A percentile compares a stretch with the other conserved stretches of the same genome.
These are phyloP conservation scores for Epithele typhae DNA, from an alignment of 768 basidiomycete species.

Conservation along the genomic window DNA sequence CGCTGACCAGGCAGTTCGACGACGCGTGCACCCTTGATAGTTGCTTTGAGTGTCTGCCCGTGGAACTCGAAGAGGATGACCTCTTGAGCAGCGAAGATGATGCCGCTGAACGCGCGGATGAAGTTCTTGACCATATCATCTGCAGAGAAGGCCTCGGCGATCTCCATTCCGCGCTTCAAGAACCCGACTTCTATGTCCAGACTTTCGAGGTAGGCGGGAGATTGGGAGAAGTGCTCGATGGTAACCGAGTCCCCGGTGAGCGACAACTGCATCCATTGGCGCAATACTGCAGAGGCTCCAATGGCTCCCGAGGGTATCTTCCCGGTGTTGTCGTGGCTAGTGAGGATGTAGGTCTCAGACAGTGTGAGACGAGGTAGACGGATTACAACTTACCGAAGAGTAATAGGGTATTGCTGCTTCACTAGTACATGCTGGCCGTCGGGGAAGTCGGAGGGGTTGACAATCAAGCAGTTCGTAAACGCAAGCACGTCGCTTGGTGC, in stretches of 20 bases:
- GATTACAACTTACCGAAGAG: constrained; percentile 53
- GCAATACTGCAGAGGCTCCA: constrained; percentile 72
- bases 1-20: constrained; percentile 64
- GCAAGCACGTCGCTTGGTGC: constrained; percentile 45
- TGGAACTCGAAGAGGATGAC: constrained; percentile 84
- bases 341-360: not conserved
- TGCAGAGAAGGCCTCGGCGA: constrained; percentile 70
- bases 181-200: constrained; percentile 81
- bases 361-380: not conserved
- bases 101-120: constrained; percentile 65
- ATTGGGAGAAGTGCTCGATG: constrained; percentile 51
- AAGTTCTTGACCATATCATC: constrained; percentile 83
- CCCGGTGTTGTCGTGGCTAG: constrained; percentile 76
- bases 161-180: constrained; percentile 46
- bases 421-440: constrained; percentile 72
- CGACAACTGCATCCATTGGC: constrained; percentile 89
- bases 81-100: constrained; percentile 67
- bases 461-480: constrained; percentile 76
- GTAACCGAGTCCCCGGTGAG: constrained; percentile 70
- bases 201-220: constrained; percentile 63
- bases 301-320: constrained; percentile 64
- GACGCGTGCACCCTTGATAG: constrained; percentile 53
- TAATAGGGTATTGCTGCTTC: constrained; percentile 67
- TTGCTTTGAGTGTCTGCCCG: constrained; percentile 74
- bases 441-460: constrained; percentile 72